Percentiles rank a stretch among this genome's conserved stretches.
Evolutionary conservation across 1,284 basidiomycete genomes (phyloP).

Genomic region (Amylostereum chailletii): DNA sequence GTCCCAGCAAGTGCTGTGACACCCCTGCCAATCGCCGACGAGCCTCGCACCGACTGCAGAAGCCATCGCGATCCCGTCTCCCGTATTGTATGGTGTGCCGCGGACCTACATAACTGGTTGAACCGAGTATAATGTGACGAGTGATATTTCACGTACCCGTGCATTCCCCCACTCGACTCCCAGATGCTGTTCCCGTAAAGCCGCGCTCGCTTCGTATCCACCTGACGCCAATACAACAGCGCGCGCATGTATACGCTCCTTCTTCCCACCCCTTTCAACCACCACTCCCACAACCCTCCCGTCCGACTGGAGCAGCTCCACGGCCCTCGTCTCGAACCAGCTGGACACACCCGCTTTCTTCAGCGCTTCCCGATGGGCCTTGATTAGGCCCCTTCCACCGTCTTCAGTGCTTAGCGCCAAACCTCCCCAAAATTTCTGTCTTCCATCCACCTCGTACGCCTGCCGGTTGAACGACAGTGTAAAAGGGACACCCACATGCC

Average conservation of each 20-base stretch:
- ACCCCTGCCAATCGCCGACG: constrained; percentile 51
- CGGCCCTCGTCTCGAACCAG: constrained; percentile 46
- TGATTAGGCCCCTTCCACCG: constrained; percentile 62
- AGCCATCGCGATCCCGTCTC: constrained; percentile 52
- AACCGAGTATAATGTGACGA: not conserved
- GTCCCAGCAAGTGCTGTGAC: constrained; percentile 67
- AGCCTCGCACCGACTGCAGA: constrained; percentile 42
- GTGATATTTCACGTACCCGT: constrained; percentile 28
- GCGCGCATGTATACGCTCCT: constrained; percentile 25
- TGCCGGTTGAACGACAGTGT: constrained; percentile 55
- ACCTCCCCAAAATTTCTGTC: constrained; percentile 64
- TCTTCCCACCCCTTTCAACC: constrained; percentile 28
- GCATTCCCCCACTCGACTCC: constrained; percentile 49
- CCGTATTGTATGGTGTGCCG: constrained; percentile 61
- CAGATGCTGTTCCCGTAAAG: constrained; percentile 42
- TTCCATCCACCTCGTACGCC: constrained; percentile 53
- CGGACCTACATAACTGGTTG: constrained; percentile 36
- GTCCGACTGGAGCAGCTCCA: constrained; percentile 31
- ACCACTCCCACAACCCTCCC: constrained; percentile 35
- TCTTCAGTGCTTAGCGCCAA: constrained; percentile 49
- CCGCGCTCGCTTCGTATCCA: constrained; percentile 51
- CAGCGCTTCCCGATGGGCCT: constrained; percentile 43
- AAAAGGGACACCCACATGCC: constrained; percentile 42
- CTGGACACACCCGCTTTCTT: constrained; percentile 38
- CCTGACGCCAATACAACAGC: constrained; percentile 55